A percentile compares a stretch with the other conserved stretches of the same genome.
These are phyloP conservation scores for Phytopythium boreale DNA, from an alignment of 352 stramenopile genomes.

Conservation along the genomic window DNA sequence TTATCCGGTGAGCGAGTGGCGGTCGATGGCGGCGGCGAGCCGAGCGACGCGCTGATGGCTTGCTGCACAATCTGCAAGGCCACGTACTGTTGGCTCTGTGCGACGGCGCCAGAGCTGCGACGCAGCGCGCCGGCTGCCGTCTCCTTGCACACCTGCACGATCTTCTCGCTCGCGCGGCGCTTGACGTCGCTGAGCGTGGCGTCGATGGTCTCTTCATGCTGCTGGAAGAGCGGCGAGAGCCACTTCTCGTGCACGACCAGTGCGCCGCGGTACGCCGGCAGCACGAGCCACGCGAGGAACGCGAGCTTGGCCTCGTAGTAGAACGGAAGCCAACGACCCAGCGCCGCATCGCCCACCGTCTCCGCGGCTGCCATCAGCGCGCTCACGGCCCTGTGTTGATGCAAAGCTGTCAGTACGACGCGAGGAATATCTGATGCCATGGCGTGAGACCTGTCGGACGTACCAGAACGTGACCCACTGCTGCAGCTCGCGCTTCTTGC, in stretches of 20 bases:
- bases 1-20: not conserved
- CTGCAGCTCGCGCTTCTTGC: slow-evolving; percentile 48
- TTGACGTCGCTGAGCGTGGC: slow-evolving; percentile 50
- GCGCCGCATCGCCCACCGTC: slow-evolving; percentile 51
- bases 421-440: not conserved
- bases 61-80: slow-evolving; percentile 66
- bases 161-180: slow-evolving; percentile 57
- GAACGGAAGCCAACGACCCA: slow-evolving; percentile 58
- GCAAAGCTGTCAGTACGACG: not conserved
- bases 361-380: slow-evolving; percentile 58
- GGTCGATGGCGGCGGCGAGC: not conserved
- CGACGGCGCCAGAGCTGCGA: slow-evolving; percentile 54
- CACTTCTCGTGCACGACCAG: slow-evolving; percentile 50
- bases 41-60: slow-evolving; percentile 24
- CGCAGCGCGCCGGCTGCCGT: slow-evolving; percentile 55
- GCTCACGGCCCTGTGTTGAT: slow-evolving; percentile 39
- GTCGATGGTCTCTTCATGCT: slow-evolving; percentile 66
- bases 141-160: slow-evolving; percentile 66
- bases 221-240: slow-evolving; percentile 62
- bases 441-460: not conserved
- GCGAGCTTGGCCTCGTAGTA: slow-evolving; percentile 76
- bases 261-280: slow-evolving; percentile 53
- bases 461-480: slow-evolving; percentile 71
- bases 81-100: slow-evolving; percentile 64
- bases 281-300: slow-evolving; percentile 63